Conservation (phyloP, 768 basidiomycete genomes). For the Auriscalpium orientale region DNA sequence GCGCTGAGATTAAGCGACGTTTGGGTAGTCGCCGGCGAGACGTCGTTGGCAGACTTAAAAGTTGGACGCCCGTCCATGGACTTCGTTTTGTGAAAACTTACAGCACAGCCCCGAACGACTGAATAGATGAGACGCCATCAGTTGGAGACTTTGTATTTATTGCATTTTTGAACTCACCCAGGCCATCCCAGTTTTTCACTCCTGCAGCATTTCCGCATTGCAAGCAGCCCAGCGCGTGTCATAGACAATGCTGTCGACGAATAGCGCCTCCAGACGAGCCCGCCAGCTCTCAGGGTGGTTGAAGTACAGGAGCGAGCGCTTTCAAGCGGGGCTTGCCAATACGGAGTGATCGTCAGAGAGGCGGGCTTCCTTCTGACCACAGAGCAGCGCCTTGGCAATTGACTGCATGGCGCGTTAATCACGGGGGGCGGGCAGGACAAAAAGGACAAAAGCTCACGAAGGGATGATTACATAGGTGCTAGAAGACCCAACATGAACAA, state of each 20-base stretch:
- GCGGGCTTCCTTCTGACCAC: neutral
- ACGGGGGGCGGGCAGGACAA: neutral
- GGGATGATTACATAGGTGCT: neutral
- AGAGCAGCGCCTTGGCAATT: no score
- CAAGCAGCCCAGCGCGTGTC: neutral
- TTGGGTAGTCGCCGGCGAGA: neutral
- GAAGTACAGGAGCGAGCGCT: neutral
- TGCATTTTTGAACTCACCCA: conserved; percentile 1
- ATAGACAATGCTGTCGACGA: neutral
- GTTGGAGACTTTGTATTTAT: neutral
- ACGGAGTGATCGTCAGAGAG: neutral
- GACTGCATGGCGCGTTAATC: neutral
- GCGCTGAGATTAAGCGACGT: neutral
- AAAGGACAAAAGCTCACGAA: neutral
- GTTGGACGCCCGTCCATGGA: neutral
- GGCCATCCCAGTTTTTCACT: neutral
- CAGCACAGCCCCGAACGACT: neutral
- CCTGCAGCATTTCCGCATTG: neutral
- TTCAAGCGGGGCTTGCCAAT: neutral
- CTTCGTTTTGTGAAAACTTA: neutral
- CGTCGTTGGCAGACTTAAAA: neutral
- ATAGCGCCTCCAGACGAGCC: neutral
- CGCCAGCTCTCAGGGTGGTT: neutral
- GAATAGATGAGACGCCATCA: neutral
- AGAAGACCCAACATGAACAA: neutral